phyloP scores from a whole-genome alignment of 139 green algal species.

The Haematococcus sp. region DNA sequence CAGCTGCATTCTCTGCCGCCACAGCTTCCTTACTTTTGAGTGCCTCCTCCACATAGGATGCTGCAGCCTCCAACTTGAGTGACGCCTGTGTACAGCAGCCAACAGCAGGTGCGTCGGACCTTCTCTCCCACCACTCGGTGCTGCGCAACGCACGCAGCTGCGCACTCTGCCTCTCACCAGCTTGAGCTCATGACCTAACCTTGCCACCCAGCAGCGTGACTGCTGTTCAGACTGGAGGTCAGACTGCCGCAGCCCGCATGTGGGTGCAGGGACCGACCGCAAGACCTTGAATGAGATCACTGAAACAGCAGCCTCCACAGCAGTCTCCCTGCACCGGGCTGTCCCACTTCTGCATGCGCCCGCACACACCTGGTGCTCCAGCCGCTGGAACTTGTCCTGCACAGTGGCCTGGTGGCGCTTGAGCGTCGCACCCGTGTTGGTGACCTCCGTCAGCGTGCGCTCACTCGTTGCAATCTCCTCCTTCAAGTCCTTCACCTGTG shows the following conservation, averaged over 20 bases:
- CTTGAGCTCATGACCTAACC: no score
- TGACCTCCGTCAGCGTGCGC: conserved; percentile 57
- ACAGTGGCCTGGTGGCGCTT: conserved; percentile 62
- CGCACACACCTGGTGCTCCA: conserved; percentile 62
- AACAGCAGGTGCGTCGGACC: no score
- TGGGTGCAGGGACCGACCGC: no score
- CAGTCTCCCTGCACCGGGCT: neutral
- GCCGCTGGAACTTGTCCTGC: conserved; percentile 57
- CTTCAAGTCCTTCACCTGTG: conserved; percentile 30
- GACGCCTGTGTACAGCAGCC: conserved; percentile 43
- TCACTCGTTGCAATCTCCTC: conserved; percentile 46
- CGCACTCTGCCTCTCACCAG: no score
- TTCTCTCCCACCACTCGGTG: no score
- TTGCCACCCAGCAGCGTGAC: no score
- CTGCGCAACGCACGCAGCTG: no score
- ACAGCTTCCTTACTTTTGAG: conserved; percentile 72
- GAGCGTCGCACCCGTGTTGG: conserved; percentile 43
- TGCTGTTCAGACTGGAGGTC: no score
- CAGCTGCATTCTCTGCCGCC: conserved; percentile 71
- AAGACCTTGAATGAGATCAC: no score
- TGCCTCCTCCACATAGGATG: conserved; percentile 69
- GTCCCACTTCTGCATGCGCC: neutral
- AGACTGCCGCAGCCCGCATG: no score
- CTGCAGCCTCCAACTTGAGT: conserved; percentile 71
- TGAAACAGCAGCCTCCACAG: no score